phyloP scores from a whole-genome alignment of 176 grass and related monocot species.

The Musa troglodytarum region DNA sequence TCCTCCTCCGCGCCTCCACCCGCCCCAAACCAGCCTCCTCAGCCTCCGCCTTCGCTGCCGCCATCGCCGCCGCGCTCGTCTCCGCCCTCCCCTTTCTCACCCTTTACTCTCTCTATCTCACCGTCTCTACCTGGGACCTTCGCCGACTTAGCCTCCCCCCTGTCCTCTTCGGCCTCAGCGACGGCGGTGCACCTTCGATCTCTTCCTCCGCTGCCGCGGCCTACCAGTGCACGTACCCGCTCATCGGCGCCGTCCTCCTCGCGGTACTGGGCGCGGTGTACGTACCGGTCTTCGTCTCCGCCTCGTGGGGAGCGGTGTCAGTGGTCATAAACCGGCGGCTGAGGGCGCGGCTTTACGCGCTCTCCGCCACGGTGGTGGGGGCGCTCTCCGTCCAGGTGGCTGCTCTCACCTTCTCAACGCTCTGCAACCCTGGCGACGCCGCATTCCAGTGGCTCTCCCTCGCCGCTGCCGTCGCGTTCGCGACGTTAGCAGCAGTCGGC shows the following conservation, averaged over 20 bases:
- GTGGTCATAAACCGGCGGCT: conserved; percentile 38
- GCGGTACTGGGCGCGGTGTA: conserved; percentile 20
- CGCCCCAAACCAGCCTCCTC: not conserved
- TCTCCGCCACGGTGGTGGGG: conserved; percentile 14
- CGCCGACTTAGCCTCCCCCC: conserved; percentile 12
- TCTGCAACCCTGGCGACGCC: conserved; percentile 15
- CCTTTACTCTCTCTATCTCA: conserved; percentile 16
- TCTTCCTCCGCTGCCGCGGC: not conserved
- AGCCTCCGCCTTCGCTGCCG: not conserved
- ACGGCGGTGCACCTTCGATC: not conserved
- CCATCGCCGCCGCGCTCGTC: conserved; percentile 10
- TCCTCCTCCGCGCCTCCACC: conserved; percentile 26
- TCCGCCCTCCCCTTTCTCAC: conserved; percentile 28
- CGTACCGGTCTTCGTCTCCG: conserved; percentile 31
- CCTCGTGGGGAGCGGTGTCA: conserved; percentile 26
- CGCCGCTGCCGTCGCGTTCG: conserved; percentile 9
- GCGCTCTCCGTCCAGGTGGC: conserved; percentile 33
- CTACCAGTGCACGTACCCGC: conserved; percentile 31
- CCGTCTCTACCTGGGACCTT: not conserved
- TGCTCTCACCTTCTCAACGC: conserved; percentile 19
- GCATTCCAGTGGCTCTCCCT: conserved; percentile 20
- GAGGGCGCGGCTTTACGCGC: conserved; percentile 24
- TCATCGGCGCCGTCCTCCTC: conserved; percentile 28
- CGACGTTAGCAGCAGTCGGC: not conserved
- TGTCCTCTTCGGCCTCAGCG: not conserved